Base-by-base conservation (phyloP, 2,329 filamentous ascomycete species). In the Cercospora berteroae region DNA sequence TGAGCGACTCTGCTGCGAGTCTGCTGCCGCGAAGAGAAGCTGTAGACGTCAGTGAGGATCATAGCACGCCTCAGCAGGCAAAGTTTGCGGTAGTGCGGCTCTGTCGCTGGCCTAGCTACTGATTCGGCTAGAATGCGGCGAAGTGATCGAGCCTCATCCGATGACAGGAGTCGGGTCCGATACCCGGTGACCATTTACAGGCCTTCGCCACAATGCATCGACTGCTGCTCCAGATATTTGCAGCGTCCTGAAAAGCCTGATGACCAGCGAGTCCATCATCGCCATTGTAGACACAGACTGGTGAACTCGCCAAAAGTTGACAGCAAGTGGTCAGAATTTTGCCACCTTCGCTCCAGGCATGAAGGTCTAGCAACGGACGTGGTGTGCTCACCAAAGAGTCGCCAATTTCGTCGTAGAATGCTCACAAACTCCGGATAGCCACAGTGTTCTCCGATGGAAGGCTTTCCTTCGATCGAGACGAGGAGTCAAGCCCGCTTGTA, bases 111-210 rank as follows among this genome's bases (percentile, higher is more conserved):
- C 16, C 48, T 55, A 63, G 27, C 25, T 20, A 29, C 48, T 18
- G 25, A 42, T 39, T 13, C 13, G 29, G 61, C 39, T 63, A 63
- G 61, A 13, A 6, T 20, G 29, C 27, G 44, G 60, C 60, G 60
- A 63, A 31, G 18, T 55, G 42, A 33, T 55, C 60, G 48, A 52
- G 27, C 23, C 61, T 20, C 27, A 25, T 56, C 29, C 50, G 61
- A 57, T 63, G 13, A 16, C 60, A 44, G 61, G 61, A 63, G 48
- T n/a, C 44, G 55, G 61, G 48, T 63, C 61, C 61, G 61, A 9
- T 39, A 13, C 6, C 9, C 16, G 18, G n/a, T n/a, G 42, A 25
- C 61, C 61, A 56, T 7, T 55, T 50, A 63, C 18, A 39, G 36
- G n/a, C 18, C 8, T 39, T 55, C 12, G 13, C 18, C 5, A 56